Percentiles rank a stretch among this genome's conserved stretches.
Conservation (phyloP, 2,329 filamentous ascomycete genomes). For the Aspergillus sojae region DNA sequence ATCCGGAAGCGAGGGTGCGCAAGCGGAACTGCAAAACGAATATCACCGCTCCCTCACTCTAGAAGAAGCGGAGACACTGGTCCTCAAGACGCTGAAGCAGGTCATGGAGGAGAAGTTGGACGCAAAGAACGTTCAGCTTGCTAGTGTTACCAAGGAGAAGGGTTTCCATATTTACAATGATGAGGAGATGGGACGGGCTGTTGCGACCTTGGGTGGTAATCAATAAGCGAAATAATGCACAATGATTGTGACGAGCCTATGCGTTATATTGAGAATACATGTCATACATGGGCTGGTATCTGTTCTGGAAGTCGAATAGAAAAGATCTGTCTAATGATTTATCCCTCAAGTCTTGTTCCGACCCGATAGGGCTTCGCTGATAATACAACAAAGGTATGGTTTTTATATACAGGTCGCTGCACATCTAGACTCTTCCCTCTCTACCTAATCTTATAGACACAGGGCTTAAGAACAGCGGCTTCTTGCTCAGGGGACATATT, state of each 20-base stretch:
- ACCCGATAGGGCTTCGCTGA: conserved; percentile 1
- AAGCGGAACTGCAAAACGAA: conserved; percentile 97
- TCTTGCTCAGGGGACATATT: conserved; percentile 62
- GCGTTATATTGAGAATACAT: conserved; percentile 19
- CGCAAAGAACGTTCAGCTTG: conserved; percentile 96
- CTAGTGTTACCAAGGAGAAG: conserved; percentile 95
- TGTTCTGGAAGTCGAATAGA: conserved; percentile 31
- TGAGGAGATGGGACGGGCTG: conserved; percentile 92
- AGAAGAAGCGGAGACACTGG: conserved; percentile 87
- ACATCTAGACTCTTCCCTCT: neutral
- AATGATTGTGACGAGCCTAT: conserved; percentile 17
- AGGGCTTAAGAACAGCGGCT: conserved; percentile 82
- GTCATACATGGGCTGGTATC: conserved; percentile 19
- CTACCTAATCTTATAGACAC: conserved; percentile 89
- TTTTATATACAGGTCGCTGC: conserved; percentile 3
- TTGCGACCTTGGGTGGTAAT: conserved; percentile 65
- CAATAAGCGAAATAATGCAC: conserved; percentile 34
- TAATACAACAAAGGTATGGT: conserved; percentile 12
- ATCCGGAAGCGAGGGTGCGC: conserved; percentile 93
- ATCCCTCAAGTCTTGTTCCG: neutral
- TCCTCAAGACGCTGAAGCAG: conserved; percentile 97
- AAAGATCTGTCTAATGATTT: conserved; percentile 29
- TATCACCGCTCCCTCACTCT: conserved; percentile 98
- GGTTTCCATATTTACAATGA: conserved; percentile 99
- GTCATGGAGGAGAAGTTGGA: conserved; percentile 99